Evolutionary conservation across 352 stramenopile genomes (phyloP), one percentile per base, ranked within the genome.

Genomic region (Saprolegnia diclina): DNA sequence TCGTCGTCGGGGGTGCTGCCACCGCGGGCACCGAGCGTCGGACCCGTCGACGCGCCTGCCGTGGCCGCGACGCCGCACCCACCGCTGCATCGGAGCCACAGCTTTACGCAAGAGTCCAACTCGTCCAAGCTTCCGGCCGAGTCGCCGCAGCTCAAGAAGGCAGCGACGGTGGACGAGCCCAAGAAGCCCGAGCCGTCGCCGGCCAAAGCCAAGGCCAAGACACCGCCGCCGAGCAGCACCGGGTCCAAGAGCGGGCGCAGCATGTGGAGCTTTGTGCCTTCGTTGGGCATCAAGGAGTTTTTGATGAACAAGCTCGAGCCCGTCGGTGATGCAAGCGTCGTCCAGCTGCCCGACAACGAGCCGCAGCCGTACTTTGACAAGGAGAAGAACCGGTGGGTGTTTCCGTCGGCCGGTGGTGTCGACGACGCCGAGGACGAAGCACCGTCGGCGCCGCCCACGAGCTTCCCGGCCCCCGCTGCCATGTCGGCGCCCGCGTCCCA

Each of bases 331-430:
- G 85, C 73, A 21, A 95, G 91, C 74, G 81, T 90, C 2, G 88
- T 80, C 50, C 86, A 94, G 59, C 76, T 94, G 16, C 82, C 83
- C 1, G 76, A 84, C 69, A 75, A 92, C 11, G 87, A 91, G 84
- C 79, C 91, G 48, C 86, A 83, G 10, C 92, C 92, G 65, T 95
- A 79, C 55, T 84, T 91, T 67, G 76, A 95, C 66, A 74, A 90
- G 45, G 32, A 38, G 35, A 79, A 82, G 48, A 92, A 95, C 73
- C 79, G 86, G n/a, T 95, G 88, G 88, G 78, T 95, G 6, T 94
- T 95, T 72, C 88, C 88, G 32, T 42, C 24, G 46, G 88, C 82
- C 24, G 88, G 93, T 35, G 29, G 29, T 5, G 29, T 5, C 75
- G 75, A 79, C n/a, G 55, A 75, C 1, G 35, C 35, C 13, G 86